Percentiles rank a stretch among this genome's conserved stretches.
Evolutionary conservation across 257 asterid genomes (phyloP).

Genomic region (Voacanga thouarsii): DNA sequence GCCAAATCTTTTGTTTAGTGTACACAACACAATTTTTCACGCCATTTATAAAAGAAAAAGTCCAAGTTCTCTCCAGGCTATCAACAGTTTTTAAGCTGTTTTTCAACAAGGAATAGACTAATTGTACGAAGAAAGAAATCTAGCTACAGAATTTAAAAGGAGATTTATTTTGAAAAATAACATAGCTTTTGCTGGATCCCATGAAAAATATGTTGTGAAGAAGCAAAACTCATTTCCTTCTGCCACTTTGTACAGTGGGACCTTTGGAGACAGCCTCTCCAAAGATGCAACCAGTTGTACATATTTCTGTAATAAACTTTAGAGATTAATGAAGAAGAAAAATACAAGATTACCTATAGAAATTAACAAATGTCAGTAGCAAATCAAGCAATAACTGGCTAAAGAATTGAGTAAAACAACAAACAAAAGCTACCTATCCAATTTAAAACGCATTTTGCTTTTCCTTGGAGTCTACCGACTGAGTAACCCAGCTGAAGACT

Average conservation of each 20-base stretch:
- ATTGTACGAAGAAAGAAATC: slow-evolving; percentile 13
- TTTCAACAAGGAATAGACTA: not conserved
- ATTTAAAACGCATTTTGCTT: slow-evolving; percentile 83
- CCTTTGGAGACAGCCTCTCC: slow-evolving; percentile 78
- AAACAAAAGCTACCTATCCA: slow-evolving; percentile 58
- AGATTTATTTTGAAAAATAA: slow-evolving; percentile 42
- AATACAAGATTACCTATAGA: slow-evolving; percentile 10
- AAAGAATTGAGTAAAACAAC: not conserved
- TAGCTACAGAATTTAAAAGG: not conserved
- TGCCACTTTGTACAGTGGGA: slow-evolving; percentile 75
- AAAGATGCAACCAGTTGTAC: slow-evolving; percentile 79
- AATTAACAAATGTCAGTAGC: slow-evolving; percentile 14
- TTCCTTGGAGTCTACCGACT: slow-evolving; percentile 77
- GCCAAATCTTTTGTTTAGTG: not conserved
- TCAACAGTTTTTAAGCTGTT: not conserved
- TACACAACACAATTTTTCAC: not conserved
- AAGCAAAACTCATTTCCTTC: slow-evolving; percentile 98
- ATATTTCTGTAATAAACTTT: slow-evolving; percentile 62
- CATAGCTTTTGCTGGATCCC: slow-evolving; percentile 95
- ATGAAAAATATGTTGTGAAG: slow-evolving; percentile 84
- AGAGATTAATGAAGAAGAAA: slow-evolving; percentile 22
- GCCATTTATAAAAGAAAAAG: not conserved
- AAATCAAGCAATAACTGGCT: not conserved
- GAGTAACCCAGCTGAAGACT: slow-evolving; percentile 95
- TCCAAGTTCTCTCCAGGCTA: not conserved